Percentiles rank a stretch among this genome's conserved stretches.
Conservation (phyloP, 257 asterid genomes). For the Agastache rugosa region DNA sequence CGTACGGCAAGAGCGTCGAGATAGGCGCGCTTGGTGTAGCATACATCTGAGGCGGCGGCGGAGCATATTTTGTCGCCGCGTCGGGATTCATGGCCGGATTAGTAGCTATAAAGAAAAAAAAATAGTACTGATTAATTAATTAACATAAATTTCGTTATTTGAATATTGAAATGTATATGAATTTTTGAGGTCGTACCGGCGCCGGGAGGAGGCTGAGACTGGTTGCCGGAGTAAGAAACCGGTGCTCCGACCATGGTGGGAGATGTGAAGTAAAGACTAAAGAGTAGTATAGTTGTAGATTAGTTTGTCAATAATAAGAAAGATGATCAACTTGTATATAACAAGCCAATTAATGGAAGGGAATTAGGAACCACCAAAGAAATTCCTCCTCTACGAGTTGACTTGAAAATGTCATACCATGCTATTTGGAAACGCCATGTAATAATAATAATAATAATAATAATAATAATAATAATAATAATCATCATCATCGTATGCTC, state of each 20-base stretch:
- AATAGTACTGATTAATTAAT: too few species aligned
- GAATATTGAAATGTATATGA: background rate
- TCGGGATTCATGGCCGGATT: slow-evolving; percentile 26
- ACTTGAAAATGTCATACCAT: slow-evolving; percentile 34
- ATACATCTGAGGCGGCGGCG: slow-evolving; percentile 37
- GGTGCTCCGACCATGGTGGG: slow-evolving; percentile 63
- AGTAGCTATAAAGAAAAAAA: background rate
- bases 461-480: too few species aligned
- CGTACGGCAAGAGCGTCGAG: slow-evolving; percentile 51
- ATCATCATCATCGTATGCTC: too few species aligned
- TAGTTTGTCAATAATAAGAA: too few species aligned
- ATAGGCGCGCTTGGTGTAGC: slow-evolving; percentile 49
- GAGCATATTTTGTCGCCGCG: slow-evolving; percentile 34
- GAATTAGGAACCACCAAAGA: slow-evolving; percentile 42
- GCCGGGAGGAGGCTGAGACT: slow-evolving; percentile 36
- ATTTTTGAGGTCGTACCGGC: background rate
- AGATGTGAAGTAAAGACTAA: background rate
- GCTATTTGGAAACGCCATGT: background rate
- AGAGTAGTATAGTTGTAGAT: too few species aligned
- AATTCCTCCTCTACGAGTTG: slow-evolving; percentile 32
- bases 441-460: too few species aligned
- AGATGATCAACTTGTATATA: background rate
- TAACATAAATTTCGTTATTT: background rate
- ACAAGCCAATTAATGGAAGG: background rate
- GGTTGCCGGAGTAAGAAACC: slow-evolving; percentile 51